A percentile compares a stretch with the other conserved stretches of the same genome.
Evolutionary conservation across 768 basidiomycete species (phyloP).

Genomic region (Cystoderma amianthinum): DNA sequence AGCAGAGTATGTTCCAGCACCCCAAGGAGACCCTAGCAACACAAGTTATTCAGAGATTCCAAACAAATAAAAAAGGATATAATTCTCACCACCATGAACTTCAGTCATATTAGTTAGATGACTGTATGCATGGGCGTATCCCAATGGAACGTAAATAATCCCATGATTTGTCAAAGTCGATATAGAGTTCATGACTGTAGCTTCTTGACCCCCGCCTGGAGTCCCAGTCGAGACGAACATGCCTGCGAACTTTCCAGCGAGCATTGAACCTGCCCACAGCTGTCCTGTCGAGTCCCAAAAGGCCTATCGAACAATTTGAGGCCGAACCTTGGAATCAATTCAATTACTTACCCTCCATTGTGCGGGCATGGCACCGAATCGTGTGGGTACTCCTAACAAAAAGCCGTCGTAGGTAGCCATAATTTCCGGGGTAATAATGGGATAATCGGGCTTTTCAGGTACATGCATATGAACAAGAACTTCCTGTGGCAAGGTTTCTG

Average conservation of each 20-base stretch:
- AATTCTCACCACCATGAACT: slow-evolving; percentile 49
- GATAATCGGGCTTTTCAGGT: slow-evolving; percentile 51
- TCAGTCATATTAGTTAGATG: slow-evolving; percentile 33
- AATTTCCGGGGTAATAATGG: slow-evolving; percentile 42
- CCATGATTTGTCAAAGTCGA: slow-evolving; percentile 69
- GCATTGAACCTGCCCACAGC: slow-evolving; percentile 51
- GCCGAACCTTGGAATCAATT: not conserved
- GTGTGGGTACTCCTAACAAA: slow-evolving; percentile 64
- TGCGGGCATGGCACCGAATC: slow-evolving; percentile 71
- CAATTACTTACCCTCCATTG: slow-evolving; percentile 33
- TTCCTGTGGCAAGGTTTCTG: slow-evolving; percentile 60
- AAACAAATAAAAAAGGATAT: not conserved
- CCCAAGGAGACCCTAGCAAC: slow-evolving; percentile 62
- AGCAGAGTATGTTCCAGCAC: slow-evolving; percentile 59
- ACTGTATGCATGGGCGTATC: slow-evolving; percentile 45
- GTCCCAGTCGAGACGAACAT: slow-evolving; percentile 68
- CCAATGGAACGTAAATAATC: slow-evolving; percentile 65
- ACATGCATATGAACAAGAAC: slow-evolving; percentile 57
- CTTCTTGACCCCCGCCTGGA: slow-evolving; percentile 80
- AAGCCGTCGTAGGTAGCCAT: slow-evolving; percentile 55
- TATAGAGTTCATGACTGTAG: slow-evolving; percentile 43
- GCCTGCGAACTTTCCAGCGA: slow-evolving; percentile 71
- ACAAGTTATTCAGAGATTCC: slow-evolving; percentile 7
- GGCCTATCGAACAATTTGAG: slow-evolving; percentile 23
- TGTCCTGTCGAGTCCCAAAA: slow-evolving; percentile 76